Conservation (phyloP, 1,284 basidiomycete genomes). For the Agaricales sp. region DNA sequence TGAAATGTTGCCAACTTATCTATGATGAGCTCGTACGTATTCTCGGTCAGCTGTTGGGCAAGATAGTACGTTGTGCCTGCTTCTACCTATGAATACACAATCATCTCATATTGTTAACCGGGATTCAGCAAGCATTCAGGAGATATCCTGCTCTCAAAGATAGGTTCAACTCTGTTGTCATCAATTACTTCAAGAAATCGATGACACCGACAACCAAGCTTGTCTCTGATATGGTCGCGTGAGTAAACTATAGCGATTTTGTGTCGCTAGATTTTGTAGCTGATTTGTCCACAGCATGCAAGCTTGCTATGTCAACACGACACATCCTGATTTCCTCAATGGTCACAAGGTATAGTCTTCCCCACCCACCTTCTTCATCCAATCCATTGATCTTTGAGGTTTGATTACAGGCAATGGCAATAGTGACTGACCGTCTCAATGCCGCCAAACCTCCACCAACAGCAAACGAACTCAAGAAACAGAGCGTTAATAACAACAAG, state of each 20-base stretch:
- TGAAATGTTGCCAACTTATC: conserved; percentile 91
- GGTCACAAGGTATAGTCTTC: conserved; percentile 66
- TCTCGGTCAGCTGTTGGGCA: conserved; percentile 78
- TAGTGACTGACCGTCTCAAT: conserved; percentile 80
- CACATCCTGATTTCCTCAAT: conserved; percentile 95
- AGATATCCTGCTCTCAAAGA: conserved; percentile 92
- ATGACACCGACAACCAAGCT: conserved; percentile 95
- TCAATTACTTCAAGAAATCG: conserved; percentile 91
- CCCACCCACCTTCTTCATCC: neutral
- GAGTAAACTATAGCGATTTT: conserved; percentile 18
- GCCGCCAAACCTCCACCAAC: conserved; percentile 63
- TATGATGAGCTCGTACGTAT: conserved; percentile 98
- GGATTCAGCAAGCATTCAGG: conserved; percentile 81
- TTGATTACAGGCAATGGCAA: conserved; percentile 79
- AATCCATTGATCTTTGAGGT: conserved; percentile 5
- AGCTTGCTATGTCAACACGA: conserved; percentile 98
- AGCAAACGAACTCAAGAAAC: conserved; percentile 59
- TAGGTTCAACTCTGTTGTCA: conserved; percentile 89
- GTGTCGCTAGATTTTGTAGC: conserved; percentile 6
- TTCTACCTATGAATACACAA: neutral
- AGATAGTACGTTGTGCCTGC: conserved; percentile 62
- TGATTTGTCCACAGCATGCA: conserved; percentile 60
- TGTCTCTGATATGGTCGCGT: conserved; percentile 86
- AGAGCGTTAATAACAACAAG: conserved; percentile 81
- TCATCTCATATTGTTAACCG: conserved; percentile 2